Percentiles rank a stretch among this genome's conserved stretches.
These are phyloP conservation scores for Penicillium lagena DNA, from an alignment of 495 filamentous ascomycete species.

Conservation along the genomic window DNA sequence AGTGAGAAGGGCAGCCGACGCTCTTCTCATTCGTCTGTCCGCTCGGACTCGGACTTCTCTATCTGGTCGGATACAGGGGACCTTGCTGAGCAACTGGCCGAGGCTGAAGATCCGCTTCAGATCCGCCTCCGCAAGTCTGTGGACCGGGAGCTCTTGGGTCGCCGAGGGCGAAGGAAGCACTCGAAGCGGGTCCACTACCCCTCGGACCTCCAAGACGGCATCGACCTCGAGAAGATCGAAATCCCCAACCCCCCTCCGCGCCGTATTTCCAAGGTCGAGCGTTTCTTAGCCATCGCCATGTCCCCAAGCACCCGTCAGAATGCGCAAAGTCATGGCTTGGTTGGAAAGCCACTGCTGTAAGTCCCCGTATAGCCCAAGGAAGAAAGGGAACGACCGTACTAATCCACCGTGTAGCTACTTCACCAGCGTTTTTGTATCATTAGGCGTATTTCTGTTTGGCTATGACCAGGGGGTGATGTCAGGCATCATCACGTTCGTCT, in stretches of 20 bases:
- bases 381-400: conserved; percentile 12
- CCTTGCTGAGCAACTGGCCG: conserved; percentile 80
- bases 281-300: conserved; percentile 76
- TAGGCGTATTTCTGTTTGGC: conserved; percentile 96
- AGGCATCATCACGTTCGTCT: conserved; percentile 89
- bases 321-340: conserved; percentile 75
- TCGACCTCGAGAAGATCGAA: conserved; percentile 74
- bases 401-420: conserved; percentile 66
- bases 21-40: conserved; percentile 49
- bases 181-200: conserved; percentile 49
- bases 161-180: conserved; percentile 25
- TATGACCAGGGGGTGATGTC: conserved; percentile 99
- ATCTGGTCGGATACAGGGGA: conserved; percentile 91
- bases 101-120: conserved; percentile 71
- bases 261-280: conserved; percentile 56
- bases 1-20: conserved; percentile 46
- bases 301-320: conserved; percentile 60
- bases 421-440: conserved; percentile 94
- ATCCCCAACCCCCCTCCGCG: conserved; percentile 66
- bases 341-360: conserved; percentile 90
- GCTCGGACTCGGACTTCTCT: conserved; percentile 69
- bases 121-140: conserved; percentile 56
- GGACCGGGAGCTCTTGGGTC: conserved; percentile 45
- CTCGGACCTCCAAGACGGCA: conserved; percentile 34
- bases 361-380: conserved; percentile 17